Base-by-base conservation (phyloP, 2,329 filamentous ascomycete genomes). In the Aspergillus chevalieri region DNA sequence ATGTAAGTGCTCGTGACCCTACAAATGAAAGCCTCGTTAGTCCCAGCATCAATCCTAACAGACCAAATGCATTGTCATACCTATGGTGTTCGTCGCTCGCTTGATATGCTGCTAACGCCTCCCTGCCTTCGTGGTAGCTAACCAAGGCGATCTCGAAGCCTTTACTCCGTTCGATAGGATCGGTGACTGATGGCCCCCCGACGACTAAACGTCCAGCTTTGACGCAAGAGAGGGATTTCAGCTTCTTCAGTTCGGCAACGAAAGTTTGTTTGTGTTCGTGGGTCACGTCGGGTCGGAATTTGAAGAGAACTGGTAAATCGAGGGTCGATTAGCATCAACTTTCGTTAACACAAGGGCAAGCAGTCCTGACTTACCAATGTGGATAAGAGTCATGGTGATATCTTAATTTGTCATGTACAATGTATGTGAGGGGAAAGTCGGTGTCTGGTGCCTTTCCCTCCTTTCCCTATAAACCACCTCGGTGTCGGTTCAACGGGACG, bases 1-100 rank as follows among this genome's bases (percentile, higher is more conserved):
- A 81, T 62, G 46, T 75, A 76, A 3, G 68, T 72, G 26, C 68
- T 73, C 0, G 78, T 80, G 0, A 80, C 76, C 46, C 78, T 81
- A 38, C 4, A 19, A 2, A 14, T 38, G 22, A 24, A 28, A 26
- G 43, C 34, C 21, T 7, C n/a, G 7, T 51, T 24, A 48, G 21
- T 7, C 10, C 24, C 6, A 7, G 19, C 12, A 10, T 3, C 24
- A 17, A 49, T 10, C 10, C 10, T 36, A 9, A 17, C 4, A 1
- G 12, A 8, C 9, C 9, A 28, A n/a, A 33, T 6, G 8, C 15
- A 0, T 1, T n/a, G 1, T 50, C 61, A 51, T 59, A 76, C 76
- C 69, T 63, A 47, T 78, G 70, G 56, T 81, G 78, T 50, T 81
- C 77, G 3, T 68, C 63, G 46, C 76, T 79, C 1, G 74, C 73